Percentiles rank a stretch among this genome's conserved stretches.
Conservation (phyloP, 345 rosid genomes). For the Lepidium sativum region DNA sequence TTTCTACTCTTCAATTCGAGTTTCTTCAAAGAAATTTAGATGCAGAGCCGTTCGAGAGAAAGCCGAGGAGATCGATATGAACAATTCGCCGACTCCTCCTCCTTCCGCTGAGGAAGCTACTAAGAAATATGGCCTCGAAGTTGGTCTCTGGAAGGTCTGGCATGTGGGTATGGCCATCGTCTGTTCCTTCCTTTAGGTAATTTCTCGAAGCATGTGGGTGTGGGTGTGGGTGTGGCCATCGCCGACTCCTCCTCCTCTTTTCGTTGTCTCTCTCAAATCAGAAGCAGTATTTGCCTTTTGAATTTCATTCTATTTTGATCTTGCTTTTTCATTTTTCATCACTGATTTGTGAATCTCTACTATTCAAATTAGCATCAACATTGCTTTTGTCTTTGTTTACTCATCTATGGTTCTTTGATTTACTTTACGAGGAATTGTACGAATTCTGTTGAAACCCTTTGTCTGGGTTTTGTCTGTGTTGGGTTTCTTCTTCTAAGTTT, state of each 20-base stretch:
- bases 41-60: constrained; percentile 57
- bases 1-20: constrained; percentile 12
- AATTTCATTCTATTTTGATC: constrained; percentile 9
- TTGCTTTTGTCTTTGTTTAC: constrained; percentile 7
- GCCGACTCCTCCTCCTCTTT: too few species aligned
- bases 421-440: not conserved
- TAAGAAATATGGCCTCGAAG: constrained; percentile 85
- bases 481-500: constrained; percentile 1
- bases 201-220: too few species aligned
- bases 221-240: too few species aligned
- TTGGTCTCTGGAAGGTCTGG: constrained; percentile 96
- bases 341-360: constrained; percentile 13
- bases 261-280: constrained; percentile 8
- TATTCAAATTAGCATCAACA: not conserved
- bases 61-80: constrained; percentile 34
- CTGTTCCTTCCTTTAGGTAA: too few species aligned
- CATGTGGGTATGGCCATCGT: too few species aligned
- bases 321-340: constrained; percentile 8
- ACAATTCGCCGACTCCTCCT: constrained; percentile 31
- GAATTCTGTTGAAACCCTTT: not conserved
- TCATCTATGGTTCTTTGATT: constrained; percentile 1
- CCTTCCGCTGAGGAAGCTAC: constrained; percentile 62
- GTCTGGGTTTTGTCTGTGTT: constrained; percentile 1
- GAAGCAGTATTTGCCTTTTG: constrained; percentile 20
- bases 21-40: constrained; percentile 28